These are phyloP conservation scores for Xylariales sp. DNA, from an alignment of 2,329 filamentous ascomycete species.

Conservation along the genomic window DNA sequence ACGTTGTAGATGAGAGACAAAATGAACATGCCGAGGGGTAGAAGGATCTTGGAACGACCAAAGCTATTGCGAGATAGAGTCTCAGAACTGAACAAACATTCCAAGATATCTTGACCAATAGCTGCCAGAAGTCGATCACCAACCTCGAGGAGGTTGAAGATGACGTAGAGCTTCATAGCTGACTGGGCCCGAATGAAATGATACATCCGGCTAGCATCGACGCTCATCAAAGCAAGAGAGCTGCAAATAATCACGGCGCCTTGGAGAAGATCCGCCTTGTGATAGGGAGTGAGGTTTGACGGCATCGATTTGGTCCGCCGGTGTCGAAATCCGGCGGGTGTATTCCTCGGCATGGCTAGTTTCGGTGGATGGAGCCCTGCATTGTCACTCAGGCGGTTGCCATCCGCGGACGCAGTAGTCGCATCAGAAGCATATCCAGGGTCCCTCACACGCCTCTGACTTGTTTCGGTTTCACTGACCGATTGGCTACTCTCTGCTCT, in stretches of 20 bases:
- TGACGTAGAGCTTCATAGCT: constrained; percentile 97
- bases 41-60: constrained; percentile 83
- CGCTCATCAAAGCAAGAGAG: constrained; percentile 77
- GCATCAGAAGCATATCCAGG: constrained; percentile 17
- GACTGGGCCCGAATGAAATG: constrained; percentile 95
- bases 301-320: constrained; percentile 78
- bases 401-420: constrained; percentile 2
- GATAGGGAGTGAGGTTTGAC: constrained; percentile 76
- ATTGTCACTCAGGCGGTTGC: constrained; percentile 15
- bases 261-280: constrained; percentile 94
- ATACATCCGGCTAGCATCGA: constrained; percentile 97
- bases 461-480: constrained; percentile 33
- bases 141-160: constrained; percentile 95
- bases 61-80: constrained; percentile 82
- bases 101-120: constrained; percentile 90
- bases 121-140: constrained; percentile 86
- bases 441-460: constrained; percentile 29
- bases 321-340: constrained; percentile 46
- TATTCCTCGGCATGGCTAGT: constrained; percentile 24
- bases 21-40: constrained; percentile 87
- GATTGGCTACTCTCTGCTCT: constrained; percentile 19
- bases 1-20: constrained; percentile 85
- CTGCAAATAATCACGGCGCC: constrained; percentile 83
- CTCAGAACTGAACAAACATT: constrained; percentile 91
- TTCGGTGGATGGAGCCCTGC: constrained; percentile 27